A percentile compares a stretch with the other conserved stretches of the same genome.
These are phyloP conservation scores for Wickerhamomyces rabaulensis DNA, from an alignment of 805 yeast genomes.

Conservation along the genomic window DNA sequence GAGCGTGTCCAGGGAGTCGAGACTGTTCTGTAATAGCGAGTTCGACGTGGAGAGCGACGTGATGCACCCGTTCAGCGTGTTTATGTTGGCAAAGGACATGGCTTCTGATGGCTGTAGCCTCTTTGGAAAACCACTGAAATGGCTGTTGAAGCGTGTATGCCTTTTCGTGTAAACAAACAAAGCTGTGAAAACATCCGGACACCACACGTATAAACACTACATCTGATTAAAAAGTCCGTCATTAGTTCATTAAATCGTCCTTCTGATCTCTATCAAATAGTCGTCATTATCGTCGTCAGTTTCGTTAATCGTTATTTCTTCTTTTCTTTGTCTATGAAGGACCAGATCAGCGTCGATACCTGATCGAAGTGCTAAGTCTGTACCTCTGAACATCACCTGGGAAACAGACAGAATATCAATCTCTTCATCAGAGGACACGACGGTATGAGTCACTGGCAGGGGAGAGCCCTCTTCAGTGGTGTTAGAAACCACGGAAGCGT, in stretches of 20 bases:
- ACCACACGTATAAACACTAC: too few relatives aligned
- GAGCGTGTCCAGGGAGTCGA: slow-evolving; percentile 26
- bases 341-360: neutral
- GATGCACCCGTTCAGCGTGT: slow-evolving; percentile 26
- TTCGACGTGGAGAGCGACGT: slow-evolving; percentile 31
- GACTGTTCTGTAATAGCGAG: slow-evolving; percentile 28
- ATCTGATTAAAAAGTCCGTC: too few relatives aligned
- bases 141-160: too few relatives aligned
- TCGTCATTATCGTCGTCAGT: neutral
- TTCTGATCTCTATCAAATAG: neutral
- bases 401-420: neutral
- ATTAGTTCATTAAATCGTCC: neutral
- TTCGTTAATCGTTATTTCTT: neutral
- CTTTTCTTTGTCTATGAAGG: neutral
- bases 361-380: neutral
- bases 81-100: slow-evolving; percentile 1
- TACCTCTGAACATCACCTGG: neutral
- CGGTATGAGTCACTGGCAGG: neutral
- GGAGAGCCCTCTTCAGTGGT: slow-evolving; percentile 3
- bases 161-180: neutral
- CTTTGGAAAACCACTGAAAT: too few relatives aligned
- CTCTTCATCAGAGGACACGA: neutral
- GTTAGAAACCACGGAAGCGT: neutral
- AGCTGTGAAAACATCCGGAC: neutral
- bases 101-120: too few relatives aligned